phyloP scores from a whole-genome alignment of 805 yeast genomes.

The Kockiozyma suomiensis region DNA sequence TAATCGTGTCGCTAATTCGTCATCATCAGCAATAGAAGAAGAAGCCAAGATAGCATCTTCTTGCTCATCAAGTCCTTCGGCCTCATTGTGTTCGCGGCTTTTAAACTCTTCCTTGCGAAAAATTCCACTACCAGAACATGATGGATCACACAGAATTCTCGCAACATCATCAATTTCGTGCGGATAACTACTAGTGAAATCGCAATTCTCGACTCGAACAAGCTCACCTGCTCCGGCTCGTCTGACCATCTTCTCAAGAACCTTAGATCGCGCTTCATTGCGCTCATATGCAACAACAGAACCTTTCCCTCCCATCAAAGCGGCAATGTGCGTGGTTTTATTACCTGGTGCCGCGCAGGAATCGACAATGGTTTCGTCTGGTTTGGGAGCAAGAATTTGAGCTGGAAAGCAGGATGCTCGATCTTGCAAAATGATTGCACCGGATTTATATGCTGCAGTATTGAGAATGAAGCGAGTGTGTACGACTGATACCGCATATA shows the following conservation, averaged over 20 bases:
- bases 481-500: constrained; percentile 80
- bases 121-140: constrained; percentile 97
- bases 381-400: constrained; percentile 65
- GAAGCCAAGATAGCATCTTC: constrained; percentile 34
- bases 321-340: constrained; percentile 90
- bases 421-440: constrained; percentile 88
- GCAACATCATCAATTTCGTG: constrained; percentile 58
- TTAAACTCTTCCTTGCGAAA: constrained; percentile 70
- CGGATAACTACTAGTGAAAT: constrained; percentile 55
- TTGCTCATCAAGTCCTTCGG: neutral
- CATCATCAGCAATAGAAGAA: constrained; percentile 10
- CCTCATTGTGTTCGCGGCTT: neutral
- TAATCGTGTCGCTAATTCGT: constrained; percentile 54
- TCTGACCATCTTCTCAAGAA: constrained; percentile 73
- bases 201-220: constrained; percentile 52
- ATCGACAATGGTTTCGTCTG: constrained; percentile 73
- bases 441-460: constrained; percentile 69
- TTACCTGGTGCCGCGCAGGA: constrained; percentile 99
- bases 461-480: constrained; percentile 60
- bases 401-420: constrained; percentile 98
- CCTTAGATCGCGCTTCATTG: constrained; percentile 70
- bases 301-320: constrained; percentile 49
- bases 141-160: constrained; percentile 90
- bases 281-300: constrained; percentile 82
- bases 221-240: constrained; percentile 65